Percentiles rank a stretch among this genome's conserved stretches.
phyloP scores from a whole-genome alignment of 2,329 filamentous ascomycete genomes.

The Paracoccidioides lutzii region DNA sequence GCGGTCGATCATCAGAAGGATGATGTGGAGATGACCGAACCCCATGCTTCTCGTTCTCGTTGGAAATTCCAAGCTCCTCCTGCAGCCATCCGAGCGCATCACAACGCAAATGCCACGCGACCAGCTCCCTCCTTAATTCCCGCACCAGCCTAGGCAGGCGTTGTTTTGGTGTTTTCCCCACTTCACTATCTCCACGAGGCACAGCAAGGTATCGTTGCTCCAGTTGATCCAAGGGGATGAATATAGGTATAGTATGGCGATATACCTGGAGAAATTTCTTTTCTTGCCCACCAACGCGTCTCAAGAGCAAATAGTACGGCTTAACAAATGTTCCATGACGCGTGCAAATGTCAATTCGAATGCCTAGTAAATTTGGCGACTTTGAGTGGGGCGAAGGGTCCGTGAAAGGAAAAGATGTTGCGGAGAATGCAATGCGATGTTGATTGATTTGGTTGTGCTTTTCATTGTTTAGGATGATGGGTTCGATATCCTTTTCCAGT shows the following conservation, averaged over 20 bases:
- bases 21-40: not conserved
- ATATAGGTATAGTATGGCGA: slow-evolving; percentile 34
- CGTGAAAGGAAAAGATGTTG: slow-evolving; percentile 34
- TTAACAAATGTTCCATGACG: slow-evolving; percentile 28
- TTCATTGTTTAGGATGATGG: slow-evolving; percentile 19
- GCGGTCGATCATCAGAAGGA: not conserved
- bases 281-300: slow-evolving; percentile 12
- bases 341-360: slow-evolving; percentile 31
- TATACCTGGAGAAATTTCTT: slow-evolving; percentile 23
- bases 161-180: slow-evolving; percentile 19
- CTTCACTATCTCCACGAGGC: slow-evolving; percentile 9
- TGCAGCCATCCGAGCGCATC: slow-evolving; percentile 26
- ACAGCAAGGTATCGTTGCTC: slow-evolving; percentile 24
- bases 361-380: slow-evolving; percentile 24
- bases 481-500: slow-evolving; percentile 19
- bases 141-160: slow-evolving; percentile 26
- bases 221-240: slow-evolving; percentile 29
- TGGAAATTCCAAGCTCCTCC: slow-evolving; percentile 20
- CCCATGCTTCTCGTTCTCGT: slow-evolving; percentile 7
- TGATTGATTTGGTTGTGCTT: slow-evolving; percentile 27
- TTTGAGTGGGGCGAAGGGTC: slow-evolving; percentile 28
- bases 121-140: slow-evolving; percentile 29
- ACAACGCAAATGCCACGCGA: slow-evolving; percentile 29
- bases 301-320: slow-evolving; percentile 33
- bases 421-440: slow-evolving; percentile 33